A percentile compares a stretch with the other conserved stretches of the same genome.
These are phyloP conservation scores for Polytolypa hystricis DNA, from an alignment of 2,329 filamentous ascomycete genomes.

Conservation along the genomic window DNA sequence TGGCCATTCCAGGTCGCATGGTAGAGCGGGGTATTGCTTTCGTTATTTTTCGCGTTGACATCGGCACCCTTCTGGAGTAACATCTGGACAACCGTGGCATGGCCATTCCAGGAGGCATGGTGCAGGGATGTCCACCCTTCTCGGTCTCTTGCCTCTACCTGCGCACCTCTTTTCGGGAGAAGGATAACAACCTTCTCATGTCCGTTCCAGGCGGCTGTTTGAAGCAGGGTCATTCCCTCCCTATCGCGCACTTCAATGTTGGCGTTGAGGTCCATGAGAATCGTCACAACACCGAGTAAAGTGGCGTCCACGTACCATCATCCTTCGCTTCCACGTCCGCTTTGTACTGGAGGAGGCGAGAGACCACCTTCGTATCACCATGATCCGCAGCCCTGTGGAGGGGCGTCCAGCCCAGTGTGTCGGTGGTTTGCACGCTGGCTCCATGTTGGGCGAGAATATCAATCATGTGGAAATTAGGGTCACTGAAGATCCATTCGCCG, in stretches of 20 bases:
- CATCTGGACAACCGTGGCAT: not conserved
- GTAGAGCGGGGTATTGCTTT: not conserved
- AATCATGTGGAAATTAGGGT: no score
- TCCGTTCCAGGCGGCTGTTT: not conserved
- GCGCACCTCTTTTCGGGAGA: not conserved
- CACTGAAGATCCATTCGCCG: no score
- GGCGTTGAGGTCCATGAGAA: no score
- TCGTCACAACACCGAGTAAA: no score
- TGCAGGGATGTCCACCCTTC: not conserved
- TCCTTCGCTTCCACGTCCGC: not conserved
- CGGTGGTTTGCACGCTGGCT: no score
- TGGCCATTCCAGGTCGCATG: not conserved
- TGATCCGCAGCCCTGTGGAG: not conserved
- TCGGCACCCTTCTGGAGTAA: not conserved
- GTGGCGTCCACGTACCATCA: no score
- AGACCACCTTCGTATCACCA: not conserved
- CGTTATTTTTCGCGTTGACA: not conserved
- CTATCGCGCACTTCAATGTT: not conserved
- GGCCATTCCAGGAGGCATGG: not conserved
- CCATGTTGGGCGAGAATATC: no score
- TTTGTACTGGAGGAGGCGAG: not conserved
- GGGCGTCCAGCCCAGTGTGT: no score
- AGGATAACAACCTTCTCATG: not conserved
- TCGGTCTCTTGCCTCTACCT: not conserved
- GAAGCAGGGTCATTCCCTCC: not conserved